phyloP scores from a whole-genome alignment of 2,329 filamentous ascomycete genomes.

The Sclerotinia glacialis region DNA sequence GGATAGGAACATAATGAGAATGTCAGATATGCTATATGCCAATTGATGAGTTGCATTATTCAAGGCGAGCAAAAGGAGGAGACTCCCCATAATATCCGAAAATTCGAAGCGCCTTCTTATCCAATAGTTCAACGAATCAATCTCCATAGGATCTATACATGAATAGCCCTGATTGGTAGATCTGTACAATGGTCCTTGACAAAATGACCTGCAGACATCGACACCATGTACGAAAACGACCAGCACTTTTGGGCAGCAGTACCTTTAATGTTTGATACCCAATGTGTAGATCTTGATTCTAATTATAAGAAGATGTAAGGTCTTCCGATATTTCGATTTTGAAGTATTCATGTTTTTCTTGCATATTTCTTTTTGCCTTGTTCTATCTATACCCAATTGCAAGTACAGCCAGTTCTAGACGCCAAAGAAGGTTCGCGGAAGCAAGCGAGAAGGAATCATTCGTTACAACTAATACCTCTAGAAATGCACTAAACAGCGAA shows the following conservation, averaged over 20 bases:
- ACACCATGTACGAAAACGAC: constrained; percentile 16
- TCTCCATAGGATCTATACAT: not conserved
- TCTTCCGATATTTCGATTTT: constrained; percentile 8
- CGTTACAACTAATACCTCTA: not conserved
- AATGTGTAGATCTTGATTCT: not conserved
- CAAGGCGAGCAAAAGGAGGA: constrained; percentile 2
- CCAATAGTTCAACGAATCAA: not conserved
- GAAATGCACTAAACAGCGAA: not conserved
- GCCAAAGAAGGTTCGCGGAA: constrained; percentile 1
- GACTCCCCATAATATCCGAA: not conserved
- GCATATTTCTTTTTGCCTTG: constrained; percentile 9
- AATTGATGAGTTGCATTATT: constrained; percentile 8
- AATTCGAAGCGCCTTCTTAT: not conserved
- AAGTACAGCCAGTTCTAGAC: constrained; percentile 3
- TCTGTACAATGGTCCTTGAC: not conserved
- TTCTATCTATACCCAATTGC: constrained; percentile 9
- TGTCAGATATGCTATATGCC: not conserved
- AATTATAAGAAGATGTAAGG: constrained; percentile 15
- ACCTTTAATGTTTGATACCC: constrained; percentile 16
- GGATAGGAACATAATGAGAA: not conserved
- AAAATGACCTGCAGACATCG: constrained; percentile 15
- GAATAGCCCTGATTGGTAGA: not conserved
- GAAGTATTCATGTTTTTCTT: constrained; percentile 1
- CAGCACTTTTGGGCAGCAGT: constrained; percentile 18
- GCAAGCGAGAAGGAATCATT: not conserved